Evolutionary conservation across 331 rosid species (phyloP).

Genomic region (Rhamnella rubrinervis): DNA sequence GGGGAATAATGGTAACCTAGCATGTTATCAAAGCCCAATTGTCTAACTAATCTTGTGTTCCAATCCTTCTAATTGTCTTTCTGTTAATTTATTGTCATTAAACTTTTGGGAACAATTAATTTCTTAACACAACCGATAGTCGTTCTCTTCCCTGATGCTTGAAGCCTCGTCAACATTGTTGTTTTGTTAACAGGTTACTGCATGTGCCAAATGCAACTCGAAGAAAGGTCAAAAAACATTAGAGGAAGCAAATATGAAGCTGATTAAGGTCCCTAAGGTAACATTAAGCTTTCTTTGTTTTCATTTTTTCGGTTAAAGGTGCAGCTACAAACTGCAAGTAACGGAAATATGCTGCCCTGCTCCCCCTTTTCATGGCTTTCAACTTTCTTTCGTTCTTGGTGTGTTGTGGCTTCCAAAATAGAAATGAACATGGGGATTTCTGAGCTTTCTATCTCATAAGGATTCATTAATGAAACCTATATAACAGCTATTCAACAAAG

Average conservation of each 20-base stretch:
- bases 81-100: no score
- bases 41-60: no score
- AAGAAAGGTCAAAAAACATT: conserved; percentile 75
- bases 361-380: no score
- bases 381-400: no score
- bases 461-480: conserved; percentile 3
- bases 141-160: conserved; percentile 9
- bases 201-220: conserved; percentile 85
- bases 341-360: background rate
- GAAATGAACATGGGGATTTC: no score
- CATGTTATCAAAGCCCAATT: no score
- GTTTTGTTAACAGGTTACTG: conserved; percentile 65
- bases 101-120: no score
- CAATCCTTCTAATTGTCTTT: no score
- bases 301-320: conserved; percentile 18
- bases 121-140: background rate
- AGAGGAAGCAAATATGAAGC: conserved; percentile 89
- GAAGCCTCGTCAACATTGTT: conserved; percentile 9
- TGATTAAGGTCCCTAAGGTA: conserved; percentile 81
- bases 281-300: background rate
- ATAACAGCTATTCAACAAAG: background rate
- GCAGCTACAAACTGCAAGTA: background rate
- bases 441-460: no score
- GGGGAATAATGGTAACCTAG: no score
- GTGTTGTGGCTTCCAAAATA: no score